Evolutionary conservation across 192 early-diverging fungal species (phyloP), one percentile per base, ranked within the genome.

Genomic region (Obelidium mucronatum): DNA sequence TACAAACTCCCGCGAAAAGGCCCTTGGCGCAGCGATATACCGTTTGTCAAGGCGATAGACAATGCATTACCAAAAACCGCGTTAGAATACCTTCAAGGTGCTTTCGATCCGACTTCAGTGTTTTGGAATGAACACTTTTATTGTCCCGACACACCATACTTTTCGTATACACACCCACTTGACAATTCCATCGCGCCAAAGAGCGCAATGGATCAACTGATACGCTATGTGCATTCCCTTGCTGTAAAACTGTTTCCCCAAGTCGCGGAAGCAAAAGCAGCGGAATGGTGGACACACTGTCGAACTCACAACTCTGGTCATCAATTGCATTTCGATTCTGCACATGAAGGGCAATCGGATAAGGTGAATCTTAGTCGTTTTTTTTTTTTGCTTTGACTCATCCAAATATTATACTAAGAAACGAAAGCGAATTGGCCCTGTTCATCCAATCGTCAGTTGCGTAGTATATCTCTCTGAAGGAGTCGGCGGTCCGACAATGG

Each of bases 251-350:
- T 80, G 19, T 75, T 80, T 4, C 79, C 79, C 2, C 33, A 60
- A 4, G 76, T 65, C 2, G 6, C 19, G 22, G 19, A 61, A 26
- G 76, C 76, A 28, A 35, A 66, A 28, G 31, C 15, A 17, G 79
- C 76, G 17, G 79, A 80, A 63, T 80, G 77, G 79, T 80, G 79
- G 79, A 67, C 67, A 24, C 79, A 80, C 40, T 55, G 34, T 11
- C 76, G 79, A 8, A 65, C 77, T 1, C 79, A 80, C 51, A 24
- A 22, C 24, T 34, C 44, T 22, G 79, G 79, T 8, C 79, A 80
- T 60, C 79, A 80, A 55, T 67, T 80, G 8, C 79, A 80, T 74
- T 80, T 80, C 58, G 79, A 80, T 48, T 66, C 59, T n/a, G 76
- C 54, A 37, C 70, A 73, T 59, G 69, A 78, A 52, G 67, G 55